Conservation (phyloP, 345 rosid genomes). For the Kernera saxatilis region DNA sequence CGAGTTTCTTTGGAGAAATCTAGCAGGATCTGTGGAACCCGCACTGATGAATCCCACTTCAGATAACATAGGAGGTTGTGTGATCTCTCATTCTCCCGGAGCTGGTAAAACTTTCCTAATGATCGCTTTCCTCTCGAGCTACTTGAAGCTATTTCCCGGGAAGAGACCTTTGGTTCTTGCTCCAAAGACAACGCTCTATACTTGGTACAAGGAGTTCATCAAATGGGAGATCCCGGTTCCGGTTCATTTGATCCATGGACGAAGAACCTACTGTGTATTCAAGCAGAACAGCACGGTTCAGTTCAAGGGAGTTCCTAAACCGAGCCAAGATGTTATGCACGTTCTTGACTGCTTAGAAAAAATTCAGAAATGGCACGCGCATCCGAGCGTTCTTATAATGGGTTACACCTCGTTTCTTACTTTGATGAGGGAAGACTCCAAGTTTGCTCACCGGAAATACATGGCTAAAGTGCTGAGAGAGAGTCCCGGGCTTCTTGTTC, state of each 20-base stretch:
- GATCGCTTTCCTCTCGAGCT: conserved; percentile 89
- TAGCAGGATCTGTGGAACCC: conserved; percentile 72
- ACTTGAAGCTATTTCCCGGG: conserved; percentile 82
- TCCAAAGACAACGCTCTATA: conserved; percentile 90
- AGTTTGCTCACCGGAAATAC: conserved; percentile 68
- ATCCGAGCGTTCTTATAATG: conserved; percentile 93
- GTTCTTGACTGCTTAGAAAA: conserved; percentile 91
- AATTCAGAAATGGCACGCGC: conserved; percentile 89
- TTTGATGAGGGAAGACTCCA: conserved; percentile 83
- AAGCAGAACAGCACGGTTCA: conserved; percentile 32
- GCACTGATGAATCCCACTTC: conserved; percentile 47
- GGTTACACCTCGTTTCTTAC: conserved; percentile 92
- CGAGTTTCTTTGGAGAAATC: conserved; percentile 84
- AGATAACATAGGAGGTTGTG: conserved; percentile 76
- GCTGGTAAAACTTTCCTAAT: conserved; percentile 93
- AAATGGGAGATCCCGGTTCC: conserved; percentile 92
- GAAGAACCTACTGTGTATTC: conserved; percentile 57
- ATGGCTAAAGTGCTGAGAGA: conserved; percentile 91
- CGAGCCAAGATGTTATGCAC: conserved; percentile 83
- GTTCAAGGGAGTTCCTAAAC: conserved; percentile 52
- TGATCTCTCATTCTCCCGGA: conserved; percentile 89
- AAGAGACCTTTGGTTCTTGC: conserved; percentile 86
- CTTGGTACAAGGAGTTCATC: conserved; percentile 96
- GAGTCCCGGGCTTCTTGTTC: conserved; percentile 80
- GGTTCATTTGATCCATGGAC: conserved; percentile 84